Conservation (phyloP, 129 eudicot genomes). For the Helianthus tuberosus region DNA sequence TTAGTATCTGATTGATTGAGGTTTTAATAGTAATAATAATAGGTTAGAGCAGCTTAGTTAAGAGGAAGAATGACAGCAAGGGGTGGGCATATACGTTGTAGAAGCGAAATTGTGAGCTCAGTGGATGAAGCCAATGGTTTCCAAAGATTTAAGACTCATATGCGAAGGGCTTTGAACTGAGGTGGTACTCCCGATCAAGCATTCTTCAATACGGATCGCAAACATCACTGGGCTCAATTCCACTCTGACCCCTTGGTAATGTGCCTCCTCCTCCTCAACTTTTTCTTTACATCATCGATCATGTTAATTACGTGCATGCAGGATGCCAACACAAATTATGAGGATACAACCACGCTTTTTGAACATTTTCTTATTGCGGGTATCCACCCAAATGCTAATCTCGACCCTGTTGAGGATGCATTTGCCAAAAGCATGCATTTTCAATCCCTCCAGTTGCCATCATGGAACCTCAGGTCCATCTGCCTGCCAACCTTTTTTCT, state of each 20-base stretch:
- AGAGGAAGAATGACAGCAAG: neutral
- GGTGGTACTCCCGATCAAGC: constrained; percentile 42
- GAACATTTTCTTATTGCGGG: constrained; percentile 89
- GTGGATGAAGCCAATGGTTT: constrained; percentile 45
- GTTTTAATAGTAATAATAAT: too few species aligned
- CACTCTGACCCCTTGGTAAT: too few species aligned
- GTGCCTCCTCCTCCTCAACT: too few species aligned
- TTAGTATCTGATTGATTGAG: too few species aligned
- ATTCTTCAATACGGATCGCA: constrained; percentile 36
- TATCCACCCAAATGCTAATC: constrained; percentile 48
- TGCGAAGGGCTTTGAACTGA: constrained; percentile 85
- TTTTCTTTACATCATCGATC: too few species aligned
- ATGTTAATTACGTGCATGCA: constrained; percentile 5
- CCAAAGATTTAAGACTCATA: constrained; percentile 63
- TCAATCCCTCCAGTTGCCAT: constrained; percentile 37
- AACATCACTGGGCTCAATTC: too few species aligned
- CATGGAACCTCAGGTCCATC: constrained; percentile 74
- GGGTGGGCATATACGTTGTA: constrained; percentile 65
- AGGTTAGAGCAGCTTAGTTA: too few species aligned
- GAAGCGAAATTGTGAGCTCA: constrained; percentile 57
- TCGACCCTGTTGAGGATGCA: too few species aligned
- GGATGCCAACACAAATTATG: constrained; percentile 52
- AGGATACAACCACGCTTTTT: constrained; percentile 73
- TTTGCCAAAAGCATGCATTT: constrained; percentile 31
- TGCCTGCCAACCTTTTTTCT: neutral